A percentile compares a stretch with the other conserved stretches of the same genome.
Conservation (phyloP, 495 filamentous ascomycete species). For the Tetracladium marchalianum region DNA sequence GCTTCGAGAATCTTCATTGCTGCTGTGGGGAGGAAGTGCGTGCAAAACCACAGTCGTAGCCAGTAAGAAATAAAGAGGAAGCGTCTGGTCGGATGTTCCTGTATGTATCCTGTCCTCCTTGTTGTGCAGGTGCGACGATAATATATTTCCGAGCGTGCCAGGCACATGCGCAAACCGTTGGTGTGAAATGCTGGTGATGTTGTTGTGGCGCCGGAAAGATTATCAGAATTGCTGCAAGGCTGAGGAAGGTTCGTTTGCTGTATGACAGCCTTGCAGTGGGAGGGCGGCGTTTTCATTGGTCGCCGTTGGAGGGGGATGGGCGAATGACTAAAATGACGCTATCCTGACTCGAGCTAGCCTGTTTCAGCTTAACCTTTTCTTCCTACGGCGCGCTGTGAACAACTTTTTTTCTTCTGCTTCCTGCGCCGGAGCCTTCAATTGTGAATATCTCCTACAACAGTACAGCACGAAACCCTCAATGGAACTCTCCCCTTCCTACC, state of each 20-base stretch:
- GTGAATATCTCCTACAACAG: neutral
- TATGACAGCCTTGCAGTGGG: no score
- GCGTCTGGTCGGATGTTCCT: no score
- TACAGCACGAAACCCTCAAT: neutral
- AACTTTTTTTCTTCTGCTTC: neutral
- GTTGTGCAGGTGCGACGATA: no score
- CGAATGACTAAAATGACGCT: no score
- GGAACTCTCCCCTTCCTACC: neutral
- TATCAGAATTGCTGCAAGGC: neutral
- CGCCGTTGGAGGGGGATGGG: neutral
- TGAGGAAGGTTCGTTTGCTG: neutral
- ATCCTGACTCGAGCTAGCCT: neutral
- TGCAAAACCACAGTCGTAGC: no score
- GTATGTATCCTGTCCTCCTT: no score
- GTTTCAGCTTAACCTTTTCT: neutral
- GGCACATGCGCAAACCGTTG: no score
- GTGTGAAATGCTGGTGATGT: no score
- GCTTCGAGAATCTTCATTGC: slow-evolving; percentile 48
- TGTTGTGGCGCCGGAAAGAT: no score
- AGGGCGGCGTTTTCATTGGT: neutral
- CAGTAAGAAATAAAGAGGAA: no score
- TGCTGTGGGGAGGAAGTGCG: no score
- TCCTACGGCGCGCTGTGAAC: neutral
- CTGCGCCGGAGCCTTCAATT: neutral
- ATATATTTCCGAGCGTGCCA: no score